A percentile compares a stretch with the other conserved stretches of the same genome.
phyloP scores from a whole-genome alignment of 352 stramenopile species.

The Vaucheria bursata region DNA sequence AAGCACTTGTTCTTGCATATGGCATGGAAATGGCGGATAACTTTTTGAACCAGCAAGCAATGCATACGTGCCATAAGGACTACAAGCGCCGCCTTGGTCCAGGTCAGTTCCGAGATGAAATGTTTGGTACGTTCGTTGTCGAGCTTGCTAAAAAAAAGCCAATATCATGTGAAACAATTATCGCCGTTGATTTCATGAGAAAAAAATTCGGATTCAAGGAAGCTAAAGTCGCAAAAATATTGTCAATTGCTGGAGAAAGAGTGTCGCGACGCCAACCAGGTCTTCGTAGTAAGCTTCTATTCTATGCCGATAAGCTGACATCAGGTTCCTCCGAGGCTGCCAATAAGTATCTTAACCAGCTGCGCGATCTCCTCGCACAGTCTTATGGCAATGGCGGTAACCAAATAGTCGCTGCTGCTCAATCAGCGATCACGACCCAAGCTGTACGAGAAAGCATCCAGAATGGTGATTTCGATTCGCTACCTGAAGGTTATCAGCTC shows the following conservation, averaged over 20 bases:
- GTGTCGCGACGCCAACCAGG: background rate
- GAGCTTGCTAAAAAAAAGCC: slow-evolving; percentile 10
- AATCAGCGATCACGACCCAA: background rate
- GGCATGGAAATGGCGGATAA: slow-evolving; percentile 26
- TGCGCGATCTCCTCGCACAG: background rate
- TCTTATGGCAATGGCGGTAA: slow-evolving; percentile 3
- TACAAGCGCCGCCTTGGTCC: slow-evolving; percentile 41
- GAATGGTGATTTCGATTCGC: background rate
- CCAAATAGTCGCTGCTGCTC: background rate
- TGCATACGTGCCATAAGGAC: slow-evolving; percentile 29
- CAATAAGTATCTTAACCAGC: background rate
- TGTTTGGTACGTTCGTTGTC: slow-evolving; percentile 14
- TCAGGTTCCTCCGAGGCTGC: background rate
- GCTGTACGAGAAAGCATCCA: slow-evolving; percentile 1
- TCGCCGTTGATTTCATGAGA: background rate
- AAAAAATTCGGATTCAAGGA: slow-evolving; percentile 3
- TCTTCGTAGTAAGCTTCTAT: slow-evolving; percentile 11
- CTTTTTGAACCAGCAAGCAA: slow-evolving; percentile 20
- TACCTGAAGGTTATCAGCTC: slow-evolving; percentile 28
- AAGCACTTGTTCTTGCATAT: slow-evolving; percentile 26
- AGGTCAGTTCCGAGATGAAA: slow-evolving; percentile 26
- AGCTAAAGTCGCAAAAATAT: slow-evolving; percentile 3
- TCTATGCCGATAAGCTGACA: slow-evolving; percentile 6
- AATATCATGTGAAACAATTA: background rate
- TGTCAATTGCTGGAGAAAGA: background rate